phyloP scores from a whole-genome alignment of 371 early-diverging fungal species.

The Actinomortierella wolfii region DNA sequence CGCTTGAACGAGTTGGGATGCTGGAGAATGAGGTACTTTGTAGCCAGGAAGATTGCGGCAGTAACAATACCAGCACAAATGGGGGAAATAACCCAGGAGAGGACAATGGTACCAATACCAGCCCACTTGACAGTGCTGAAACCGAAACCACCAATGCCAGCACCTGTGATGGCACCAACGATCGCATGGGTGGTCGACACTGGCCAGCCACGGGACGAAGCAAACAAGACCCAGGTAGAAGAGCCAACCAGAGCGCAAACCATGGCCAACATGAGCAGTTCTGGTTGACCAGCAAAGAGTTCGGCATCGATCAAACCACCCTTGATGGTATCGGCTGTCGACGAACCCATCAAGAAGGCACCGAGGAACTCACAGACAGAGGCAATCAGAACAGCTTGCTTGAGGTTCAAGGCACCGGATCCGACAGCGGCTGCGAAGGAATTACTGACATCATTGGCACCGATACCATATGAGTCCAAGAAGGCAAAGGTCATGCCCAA shows the following conservation, averaged over 20 bases:
- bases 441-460: constrained; percentile 92
- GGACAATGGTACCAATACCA: constrained; percentile 75
- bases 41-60: constrained; percentile 66
- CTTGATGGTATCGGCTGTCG: constrained; percentile 79
- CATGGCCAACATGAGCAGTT: constrained; percentile 84
- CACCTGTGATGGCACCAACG: constrained; percentile 84
- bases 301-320: constrained; percentile 67
- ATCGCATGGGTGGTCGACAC: constrained; percentile 70
- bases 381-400: constrained; percentile 79
- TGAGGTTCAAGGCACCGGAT: constrained; percentile 75
- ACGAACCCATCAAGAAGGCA: constrained; percentile 81
- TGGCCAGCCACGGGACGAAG: constrained; percentile 66
- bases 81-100: constrained; percentile 83
- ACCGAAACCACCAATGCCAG: constrained; percentile 81
- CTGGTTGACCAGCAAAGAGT: constrained; percentile 63
- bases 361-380: constrained; percentile 87
- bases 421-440: constrained; percentile 87
- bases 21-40: constrained; percentile 67
- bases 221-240: constrained; percentile 75
- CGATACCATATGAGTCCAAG: constrained; percentile 73
- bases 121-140: constrained; percentile 69
- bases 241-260: constrained; percentile 80
- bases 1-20: constrained; percentile 71
- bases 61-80: constrained; percentile 70
- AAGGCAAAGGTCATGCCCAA: constrained; percentile 72